Evolutionary conservation across 345 rosid species (phyloP).

Genomic region (Pistacia integerrima): DNA sequence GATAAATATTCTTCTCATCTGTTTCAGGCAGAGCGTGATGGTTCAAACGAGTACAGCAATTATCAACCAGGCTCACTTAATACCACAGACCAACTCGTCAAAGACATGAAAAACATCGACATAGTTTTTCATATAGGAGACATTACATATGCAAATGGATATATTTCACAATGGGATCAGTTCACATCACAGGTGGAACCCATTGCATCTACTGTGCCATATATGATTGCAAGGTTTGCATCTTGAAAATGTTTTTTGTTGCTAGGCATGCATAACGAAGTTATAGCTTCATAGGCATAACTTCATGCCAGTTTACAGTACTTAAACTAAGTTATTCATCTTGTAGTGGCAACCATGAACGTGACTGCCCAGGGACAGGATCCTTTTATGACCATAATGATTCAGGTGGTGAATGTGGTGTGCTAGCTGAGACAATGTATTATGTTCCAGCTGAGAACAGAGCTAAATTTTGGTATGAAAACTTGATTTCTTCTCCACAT

Average conservation of each 20-base stretch:
- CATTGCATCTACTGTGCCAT: constrained; percentile 39
- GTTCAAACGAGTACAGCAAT: constrained; percentile 43
- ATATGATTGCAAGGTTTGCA: constrained; percentile 46
- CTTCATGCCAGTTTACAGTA: background rate
- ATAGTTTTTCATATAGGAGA: constrained; percentile 48
- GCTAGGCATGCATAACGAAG: background rate
- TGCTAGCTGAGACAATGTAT: constrained; percentile 67
- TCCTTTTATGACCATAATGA: constrained; percentile 47
- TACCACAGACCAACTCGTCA: constrained; percentile 42
- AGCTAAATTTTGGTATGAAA: constrained; percentile 50
- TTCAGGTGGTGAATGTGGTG: constrained; percentile 77
- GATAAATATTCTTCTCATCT: background rate
- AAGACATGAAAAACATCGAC: constrained; percentile 31
- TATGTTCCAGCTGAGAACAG: constrained; percentile 66
- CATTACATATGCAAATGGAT: constrained; percentile 45
- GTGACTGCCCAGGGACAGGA: constrained; percentile 40
- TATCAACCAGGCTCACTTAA: constrained; percentile 50
- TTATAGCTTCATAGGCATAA: background rate
- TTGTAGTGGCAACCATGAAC: constrained; percentile 44
- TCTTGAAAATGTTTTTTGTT: background rate
- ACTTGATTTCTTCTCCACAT: background rate
- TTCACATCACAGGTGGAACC: constrained; percentile 47
- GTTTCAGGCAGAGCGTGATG: constrained; percentile 49
- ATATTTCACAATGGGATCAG: constrained; percentile 52
- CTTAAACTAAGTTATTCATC: background rate